These are phyloP conservation scores for Rickenella mellea DNA, from an alignment of 768 basidiomycete genomes.

Conservation along the genomic window DNA sequence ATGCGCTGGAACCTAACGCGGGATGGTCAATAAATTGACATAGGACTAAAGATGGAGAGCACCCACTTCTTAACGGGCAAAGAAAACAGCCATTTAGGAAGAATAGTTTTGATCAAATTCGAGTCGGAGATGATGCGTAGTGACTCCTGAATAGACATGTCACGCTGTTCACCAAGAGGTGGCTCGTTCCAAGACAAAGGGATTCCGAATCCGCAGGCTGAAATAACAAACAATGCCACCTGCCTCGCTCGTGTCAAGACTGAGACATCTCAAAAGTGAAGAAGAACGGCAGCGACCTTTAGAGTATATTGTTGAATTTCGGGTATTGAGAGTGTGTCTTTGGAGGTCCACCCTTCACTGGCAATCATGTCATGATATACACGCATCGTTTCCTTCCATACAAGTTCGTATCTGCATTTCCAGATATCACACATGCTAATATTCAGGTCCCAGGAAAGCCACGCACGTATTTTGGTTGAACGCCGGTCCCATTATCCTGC, in stretches of 20 bases:
- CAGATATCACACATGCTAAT: neutral
- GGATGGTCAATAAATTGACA: neutral
- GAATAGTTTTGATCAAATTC: conserved; percentile 14
- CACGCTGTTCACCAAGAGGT: conserved; percentile 25
- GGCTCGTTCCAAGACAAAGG: conserved; percentile 25
- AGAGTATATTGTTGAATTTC: conserved; percentile 10
- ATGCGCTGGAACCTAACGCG: conserved; percentile 2
- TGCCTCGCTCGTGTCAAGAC: too few relatives aligned
- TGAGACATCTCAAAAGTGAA: too few relatives aligned
- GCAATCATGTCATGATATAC: conserved; percentile 11
- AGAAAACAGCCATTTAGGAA: conserved; percentile 28
- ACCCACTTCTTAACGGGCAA: conserved; percentile 27
- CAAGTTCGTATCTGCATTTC: conserved; percentile 9
- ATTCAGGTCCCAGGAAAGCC: neutral
- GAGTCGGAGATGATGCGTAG: conserved; percentile 24
- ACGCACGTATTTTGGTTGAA: conserved; percentile 10
- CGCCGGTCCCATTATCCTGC: conserved; percentile 14
- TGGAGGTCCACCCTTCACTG: conserved; percentile 8
- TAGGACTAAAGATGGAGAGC: neutral
- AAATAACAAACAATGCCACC: conserved; percentile 11
- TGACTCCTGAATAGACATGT: conserved; percentile 29
- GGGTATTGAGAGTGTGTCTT: conserved; percentile 2
- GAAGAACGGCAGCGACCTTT: too few relatives aligned
- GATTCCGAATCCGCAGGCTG: conserved; percentile 13
- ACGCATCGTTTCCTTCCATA: conserved; percentile 12